phyloP scores from a whole-genome alignment of 192 early-diverging fungal genomes.

The Rhizoclosmatium globosum region DNA sequence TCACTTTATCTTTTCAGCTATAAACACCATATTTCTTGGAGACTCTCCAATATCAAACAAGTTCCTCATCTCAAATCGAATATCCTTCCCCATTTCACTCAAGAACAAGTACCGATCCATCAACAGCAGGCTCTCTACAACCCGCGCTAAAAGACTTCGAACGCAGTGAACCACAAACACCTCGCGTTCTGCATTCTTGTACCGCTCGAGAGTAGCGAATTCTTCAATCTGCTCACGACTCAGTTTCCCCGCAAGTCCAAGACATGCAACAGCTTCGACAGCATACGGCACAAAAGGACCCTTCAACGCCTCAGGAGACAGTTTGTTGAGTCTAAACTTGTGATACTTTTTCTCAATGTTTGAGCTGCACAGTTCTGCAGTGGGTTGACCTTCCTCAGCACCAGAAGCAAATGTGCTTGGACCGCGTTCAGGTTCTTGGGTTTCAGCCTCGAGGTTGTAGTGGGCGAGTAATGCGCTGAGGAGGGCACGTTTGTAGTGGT shows the following conservation, averaged over 20 bases:
- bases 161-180: slow-evolving; percentile 29
- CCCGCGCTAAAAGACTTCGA: slow-evolving; percentile 28
- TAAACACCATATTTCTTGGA: slow-evolving; percentile 36
- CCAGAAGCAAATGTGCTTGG: too few species aligned
- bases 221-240: slow-evolving; percentile 10
- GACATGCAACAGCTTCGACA: slow-evolving; percentile 6
- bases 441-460: slow-evolving; percentile 20
- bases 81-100: slow-evolving; percentile 4
- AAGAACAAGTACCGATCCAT: slow-evolving; percentile 29
- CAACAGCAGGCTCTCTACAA: slow-evolving; percentile 36
- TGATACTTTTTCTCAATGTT: slow-evolving; percentile 10
- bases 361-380: background rate
- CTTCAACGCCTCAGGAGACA: background rate
- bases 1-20: slow-evolving; percentile 16
- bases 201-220: background rate
- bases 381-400: background rate
- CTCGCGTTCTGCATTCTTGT: slow-evolving; percentile 25
- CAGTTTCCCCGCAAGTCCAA: slow-evolving; percentile 18
- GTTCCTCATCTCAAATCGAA: slow-evolving; percentile 21
- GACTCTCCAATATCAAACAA: slow-evolving; percentile 37
- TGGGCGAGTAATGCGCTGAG: slow-evolving; percentile 23
- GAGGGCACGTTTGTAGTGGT: slow-evolving; percentile 35
- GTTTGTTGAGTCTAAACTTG: slow-evolving; percentile 25
- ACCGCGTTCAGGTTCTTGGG: background rate
- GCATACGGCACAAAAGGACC: slow-evolving; percentile 17